Conservation (phyloP, 192 early-diverging fungal genomes). For the Allomyces macrogynus region DNA sequence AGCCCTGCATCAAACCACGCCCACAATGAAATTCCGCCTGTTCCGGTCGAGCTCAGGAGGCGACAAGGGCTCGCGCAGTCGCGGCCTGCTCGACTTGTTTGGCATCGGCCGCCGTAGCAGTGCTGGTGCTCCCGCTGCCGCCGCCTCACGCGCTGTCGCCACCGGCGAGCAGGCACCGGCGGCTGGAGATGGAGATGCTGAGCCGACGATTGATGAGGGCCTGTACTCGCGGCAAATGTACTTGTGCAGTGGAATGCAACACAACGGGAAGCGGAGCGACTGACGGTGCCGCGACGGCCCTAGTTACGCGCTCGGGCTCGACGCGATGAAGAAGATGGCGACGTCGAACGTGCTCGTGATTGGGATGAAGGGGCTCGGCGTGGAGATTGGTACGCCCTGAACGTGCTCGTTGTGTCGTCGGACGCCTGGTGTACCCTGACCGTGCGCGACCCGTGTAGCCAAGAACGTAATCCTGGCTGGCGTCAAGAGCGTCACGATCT, state of each 20-base stretch:
- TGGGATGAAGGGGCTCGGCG: slow-evolving; percentile 86
- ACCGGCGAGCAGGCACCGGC: too few species aligned
- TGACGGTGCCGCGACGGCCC: too few species aligned
- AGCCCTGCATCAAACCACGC: too few species aligned
- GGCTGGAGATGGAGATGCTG: neutral
- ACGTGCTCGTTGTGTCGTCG: too few species aligned
- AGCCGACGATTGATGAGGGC: slow-evolving; percentile 66
- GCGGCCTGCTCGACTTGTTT: too few species aligned
- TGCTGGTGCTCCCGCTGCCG: too few species aligned
- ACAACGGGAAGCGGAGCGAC: neutral
- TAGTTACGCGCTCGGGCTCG: slow-evolving; percentile 76
- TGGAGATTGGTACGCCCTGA: slow-evolving; percentile 66
- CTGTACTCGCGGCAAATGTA: slow-evolving; percentile 98
- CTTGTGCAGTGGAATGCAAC: slow-evolving; percentile 13
- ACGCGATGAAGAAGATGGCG: slow-evolving; percentile 97
- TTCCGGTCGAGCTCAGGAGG: too few species aligned
- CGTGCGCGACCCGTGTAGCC: slow-evolving; percentile 23
- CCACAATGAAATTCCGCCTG: too few species aligned
- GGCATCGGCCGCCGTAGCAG: too few species aligned
- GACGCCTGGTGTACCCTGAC: too few species aligned
- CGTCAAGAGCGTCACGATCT: slow-evolving; percentile 93
- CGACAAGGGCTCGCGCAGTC: too few species aligned
- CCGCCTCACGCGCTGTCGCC: too few species aligned
- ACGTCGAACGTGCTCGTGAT: slow-evolving; percentile 87
- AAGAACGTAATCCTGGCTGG: slow-evolving; percentile 97